Evolutionary conservation across 139 green algal genomes (phyloP), one percentile per base, ranked within the genome.

Genomic region (Mychonastes homosphaera): DNA sequence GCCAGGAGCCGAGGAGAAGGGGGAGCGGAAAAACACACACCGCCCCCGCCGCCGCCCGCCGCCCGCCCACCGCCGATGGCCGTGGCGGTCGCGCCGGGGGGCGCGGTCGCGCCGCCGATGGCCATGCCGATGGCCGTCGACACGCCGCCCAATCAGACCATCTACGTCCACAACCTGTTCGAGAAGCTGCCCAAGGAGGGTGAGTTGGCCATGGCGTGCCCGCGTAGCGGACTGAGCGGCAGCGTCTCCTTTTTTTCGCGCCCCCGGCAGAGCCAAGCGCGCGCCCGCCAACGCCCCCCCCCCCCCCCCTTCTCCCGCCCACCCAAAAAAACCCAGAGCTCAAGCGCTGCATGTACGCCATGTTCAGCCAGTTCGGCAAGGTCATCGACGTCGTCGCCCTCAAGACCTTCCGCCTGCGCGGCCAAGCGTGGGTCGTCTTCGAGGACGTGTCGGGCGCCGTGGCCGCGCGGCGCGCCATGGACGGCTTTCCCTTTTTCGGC

Each of bases 371-470:
- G 72, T 98, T 97, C 61, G 92, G 92, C 6, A 85, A 80, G 47
- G 91, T 98, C 48, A 32, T 97, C 19, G 92, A 98, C 57, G 79
- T 98, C 0, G 81, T 97, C 6, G 66, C 62, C 8, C 58, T 89
- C 3, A 94, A 91, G 69, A 95, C 86, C 0, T 84, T 88, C 46
- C 67, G 82, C 13, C 75, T 96, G 55, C 64, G 92, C 1, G 92
- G 92, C 1, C 92, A 98, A 62, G 92, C 91, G 0, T 98, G 91
- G 91, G 66, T 98, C 1, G 87, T 96, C 2, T 98, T 98, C 64
- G 82, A 79, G 18, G 82, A 92, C 32, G 73, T 89, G 0, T 74
- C 77, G 1, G 68, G 81, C 9, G 87, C 92, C 0, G 87, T 74
- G 5, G 88, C 87, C 33, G 92, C 92, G 0, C 54, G 95, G 43